phyloP scores from a whole-genome alignment of 345 rosid species.

The Arabidopsis arenosa region DNA sequence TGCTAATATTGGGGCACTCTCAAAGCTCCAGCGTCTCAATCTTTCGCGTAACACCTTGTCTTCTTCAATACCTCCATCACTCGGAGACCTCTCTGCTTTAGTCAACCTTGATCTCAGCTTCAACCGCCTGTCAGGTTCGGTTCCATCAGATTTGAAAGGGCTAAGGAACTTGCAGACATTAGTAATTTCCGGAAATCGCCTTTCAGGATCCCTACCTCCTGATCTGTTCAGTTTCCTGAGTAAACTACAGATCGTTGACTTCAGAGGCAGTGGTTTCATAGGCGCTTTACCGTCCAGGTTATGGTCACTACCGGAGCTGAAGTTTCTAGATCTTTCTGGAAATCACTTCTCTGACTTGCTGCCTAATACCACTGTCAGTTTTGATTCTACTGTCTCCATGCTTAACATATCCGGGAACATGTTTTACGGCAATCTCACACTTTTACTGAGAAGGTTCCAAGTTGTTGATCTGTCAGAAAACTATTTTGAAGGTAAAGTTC shows the following conservation, averaged over 20 bases:
- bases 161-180: conserved; percentile 69
- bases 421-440: conserved; percentile 66
- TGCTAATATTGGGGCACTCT: conserved; percentile 59
- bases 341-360: conserved; percentile 64
- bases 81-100: conserved; percentile 72
- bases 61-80: conserved; percentile 69
- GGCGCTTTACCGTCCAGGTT: conserved; percentile 56
- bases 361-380: conserved; percentile 43
- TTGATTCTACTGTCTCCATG: conserved; percentile 42
- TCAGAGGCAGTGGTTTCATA: conserved; percentile 56
- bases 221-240: conserved; percentile 57
- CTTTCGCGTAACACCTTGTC: conserved; percentile 67
- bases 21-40: conserved; percentile 69
- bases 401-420: conserved; percentile 75
- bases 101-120: conserved; percentile 82
- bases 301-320: conserved; percentile 57
- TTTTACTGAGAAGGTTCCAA: conserved; percentile 51
- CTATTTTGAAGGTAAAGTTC: conserved; percentile 76
- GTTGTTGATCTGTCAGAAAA: conserved; percentile 70
- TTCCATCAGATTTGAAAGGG: conserved; percentile 64
- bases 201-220: conserved; percentile 62
- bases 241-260: conserved; percentile 65
- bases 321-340: conserved; percentile 61
- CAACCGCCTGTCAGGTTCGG: conserved; percentile 67
- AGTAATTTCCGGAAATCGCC: conserved; percentile 59